phyloP scores from a whole-genome alignment of 345 rosid genomes.

The Leavenworthia alabamica region DNA sequence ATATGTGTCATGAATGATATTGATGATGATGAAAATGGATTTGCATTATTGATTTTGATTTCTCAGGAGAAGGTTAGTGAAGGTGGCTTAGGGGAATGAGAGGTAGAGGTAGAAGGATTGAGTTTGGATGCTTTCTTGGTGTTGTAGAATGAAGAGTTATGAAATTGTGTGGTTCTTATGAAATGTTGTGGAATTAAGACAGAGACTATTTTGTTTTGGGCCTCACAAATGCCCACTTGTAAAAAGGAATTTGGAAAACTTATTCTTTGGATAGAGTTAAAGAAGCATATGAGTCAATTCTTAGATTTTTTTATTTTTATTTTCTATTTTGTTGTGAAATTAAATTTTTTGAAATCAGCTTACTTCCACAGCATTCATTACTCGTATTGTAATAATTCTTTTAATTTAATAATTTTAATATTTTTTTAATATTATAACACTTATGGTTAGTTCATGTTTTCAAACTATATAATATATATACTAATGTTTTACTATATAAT shows the following conservation, averaged over 20 bases:
- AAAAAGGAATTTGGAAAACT: not conserved
- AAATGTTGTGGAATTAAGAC: constrained; percentile 1
- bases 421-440: no score
- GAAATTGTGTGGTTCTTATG: constrained; percentile 31
- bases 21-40: constrained; percentile 22
- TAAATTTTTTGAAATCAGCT: no score
- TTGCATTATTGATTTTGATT: constrained; percentile 24
- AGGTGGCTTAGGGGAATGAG: constrained; percentile 27
- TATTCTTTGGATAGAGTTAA: constrained; percentile 25
- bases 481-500: no score
- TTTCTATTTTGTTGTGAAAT: not conserved
- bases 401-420: no score
- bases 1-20: constrained; percentile 24
- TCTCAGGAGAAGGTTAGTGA: constrained; percentile 25
- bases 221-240: constrained; percentile 15
- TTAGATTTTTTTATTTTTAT: no score
- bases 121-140: constrained; percentile 29
- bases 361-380: no score
- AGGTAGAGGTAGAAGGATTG: constrained; percentile 34
- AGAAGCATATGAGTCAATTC: no score
- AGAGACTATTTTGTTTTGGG: constrained; percentile 16
- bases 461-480: no score
- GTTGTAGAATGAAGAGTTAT: not conserved
- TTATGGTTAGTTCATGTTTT: no score
- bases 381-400: no score